Base-by-base conservation (phyloP, 352 stramenopile species). In the Pythium aphanidermatum region DNA sequence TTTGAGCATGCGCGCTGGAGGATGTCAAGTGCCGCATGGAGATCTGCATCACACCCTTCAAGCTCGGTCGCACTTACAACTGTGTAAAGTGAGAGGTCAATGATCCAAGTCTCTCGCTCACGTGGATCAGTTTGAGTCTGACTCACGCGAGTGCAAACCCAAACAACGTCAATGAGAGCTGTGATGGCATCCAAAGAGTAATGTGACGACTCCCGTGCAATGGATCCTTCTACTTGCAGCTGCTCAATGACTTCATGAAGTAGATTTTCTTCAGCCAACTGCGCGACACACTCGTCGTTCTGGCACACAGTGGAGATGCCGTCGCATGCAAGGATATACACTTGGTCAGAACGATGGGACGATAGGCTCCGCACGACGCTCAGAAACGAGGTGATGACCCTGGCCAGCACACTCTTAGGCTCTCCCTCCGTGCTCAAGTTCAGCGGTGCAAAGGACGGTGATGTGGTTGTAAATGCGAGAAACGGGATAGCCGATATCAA, bases 161-260 rank as follows among this genome's bases (percentile, higher is more conserved):
- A 44, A 20, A 43, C 56, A 10, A 76, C 44, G 30, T 89, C 72
- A 24, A 86, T 49, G 11, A 86, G 24, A 13, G 55, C 58, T n/a
- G 73, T 53, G 26, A 82, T 63, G 29, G 68, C 82, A 2, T 86
- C 74, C 21, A 83, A 63, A 14, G 74, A 79, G 46, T 76, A 76
- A 13, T 64, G 36, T 2, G 45, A 65, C 12, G 48, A 48, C 35
- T 77, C 68, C 12, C 80, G 58, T 19, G 71, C 62, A 12, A 48
- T 48, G 14, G 69, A 51, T 26, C 65, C 53, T 6, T 83, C 59
- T 2, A 46, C 35, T 30, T 64, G 57, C 12, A 77, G 43, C 20
- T 71, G 12, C 11, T 14, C 36, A 14, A 63, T 47, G 4, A 82
- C 39, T 6, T 67, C 51, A 11, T 58, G 52, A 0, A 46, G 24